Base-by-base conservation (phyloP, 2,329 filamentous ascomycete genomes). In the Apiospora hydei region DNA sequence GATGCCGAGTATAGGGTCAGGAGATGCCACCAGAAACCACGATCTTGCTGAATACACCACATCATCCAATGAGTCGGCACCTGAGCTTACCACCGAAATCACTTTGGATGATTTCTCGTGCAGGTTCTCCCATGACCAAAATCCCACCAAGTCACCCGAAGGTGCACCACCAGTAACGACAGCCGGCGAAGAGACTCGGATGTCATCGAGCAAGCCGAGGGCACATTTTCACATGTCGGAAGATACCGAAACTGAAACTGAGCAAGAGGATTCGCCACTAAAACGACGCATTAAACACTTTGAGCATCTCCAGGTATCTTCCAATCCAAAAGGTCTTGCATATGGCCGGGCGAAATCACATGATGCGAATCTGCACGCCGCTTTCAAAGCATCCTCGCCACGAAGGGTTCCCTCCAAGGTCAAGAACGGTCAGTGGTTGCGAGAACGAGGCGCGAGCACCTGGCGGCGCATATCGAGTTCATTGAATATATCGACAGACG, bases 381-480 rank as follows among this genome's bases (percentile, higher is more conserved):
- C 66, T 1, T 67, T 69, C 1, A 69, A 38, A 71, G 71, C 66
- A n/a, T 68, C 66, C 10, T 46, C n/a, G 8, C 30, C 57, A 21
- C n/a, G 26, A 34, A 47, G 26, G 14, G 46, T 47, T 4, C 13
- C 14, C 13, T 47, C 66, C 44, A 47, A 30, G 66, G 24, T 16
- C 38, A 68, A 46, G 38, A 74, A 72, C 18, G 76, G 77, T 73
- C 76, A 43, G 16, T 77, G 77, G 7, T 74, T 78, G n/a, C 75
- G 76, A n/a, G 66, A 76, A 68, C 75, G 73, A 66, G 76, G 77
- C n/a, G 72, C 69, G 51, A 73, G 74, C 3, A 72, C 78, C 3
- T 81, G 79, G 79, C 76, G 79, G 30, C 78, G 76, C 70, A 79
- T 81, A 16, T 80, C 80, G 16, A 76, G 71, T 38, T 74, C 78